These are phyloP conservation scores for Cornus kousa DNA, from an alignment of 148 eudicot genomes.

Conservation along the genomic window DNA sequence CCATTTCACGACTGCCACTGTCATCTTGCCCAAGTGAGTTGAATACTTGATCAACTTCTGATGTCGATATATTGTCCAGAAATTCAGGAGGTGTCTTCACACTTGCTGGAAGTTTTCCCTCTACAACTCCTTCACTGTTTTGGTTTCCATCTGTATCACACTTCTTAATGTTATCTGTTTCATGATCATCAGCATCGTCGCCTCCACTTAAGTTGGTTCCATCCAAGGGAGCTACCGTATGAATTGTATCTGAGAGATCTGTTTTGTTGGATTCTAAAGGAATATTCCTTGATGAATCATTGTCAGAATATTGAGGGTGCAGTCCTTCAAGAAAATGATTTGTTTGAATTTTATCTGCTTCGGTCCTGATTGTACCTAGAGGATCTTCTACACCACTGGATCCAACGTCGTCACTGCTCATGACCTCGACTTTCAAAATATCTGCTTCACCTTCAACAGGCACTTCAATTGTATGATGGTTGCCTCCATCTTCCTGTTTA, in stretches of 20 bases:
- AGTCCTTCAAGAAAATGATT: conserved; percentile 13
- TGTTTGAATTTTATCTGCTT: conserved; percentile 9
- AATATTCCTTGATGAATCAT: conserved; percentile 2
- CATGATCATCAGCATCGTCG: conserved; percentile 11
- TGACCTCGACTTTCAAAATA: conserved; percentile 14
- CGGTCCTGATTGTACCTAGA: conserved; percentile 11
- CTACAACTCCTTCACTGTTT: conserved; percentile 3
- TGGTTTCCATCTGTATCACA: conserved; percentile 20
- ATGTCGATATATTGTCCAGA: conserved; percentile 8
- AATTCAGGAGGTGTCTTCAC: conserved; percentile 8
- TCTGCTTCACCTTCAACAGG: conserved; percentile 15
- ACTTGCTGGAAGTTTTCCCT: conserved; percentile 10
- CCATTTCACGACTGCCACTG: conserved; percentile 12
- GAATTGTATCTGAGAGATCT: conserved; percentile 2
- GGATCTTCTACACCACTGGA: conserved; percentile 9
- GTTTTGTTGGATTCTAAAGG: conserved; percentile 8
- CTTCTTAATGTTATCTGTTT: conserved; percentile 13
- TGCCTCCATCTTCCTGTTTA: neutral
- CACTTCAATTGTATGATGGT: conserved; percentile 10
- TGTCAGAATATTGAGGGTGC: neutral
- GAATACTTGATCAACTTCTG: conserved; percentile 18
- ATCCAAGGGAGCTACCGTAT: conserved; percentile 8
- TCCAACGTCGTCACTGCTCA: conserved; percentile 8
- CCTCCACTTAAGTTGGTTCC: conserved; percentile 19
- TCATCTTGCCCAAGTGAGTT: conserved; percentile 10